Base-by-base conservation (phyloP, 768 basidiomycete species). In the Mycena olivaceomarginata region DNA sequence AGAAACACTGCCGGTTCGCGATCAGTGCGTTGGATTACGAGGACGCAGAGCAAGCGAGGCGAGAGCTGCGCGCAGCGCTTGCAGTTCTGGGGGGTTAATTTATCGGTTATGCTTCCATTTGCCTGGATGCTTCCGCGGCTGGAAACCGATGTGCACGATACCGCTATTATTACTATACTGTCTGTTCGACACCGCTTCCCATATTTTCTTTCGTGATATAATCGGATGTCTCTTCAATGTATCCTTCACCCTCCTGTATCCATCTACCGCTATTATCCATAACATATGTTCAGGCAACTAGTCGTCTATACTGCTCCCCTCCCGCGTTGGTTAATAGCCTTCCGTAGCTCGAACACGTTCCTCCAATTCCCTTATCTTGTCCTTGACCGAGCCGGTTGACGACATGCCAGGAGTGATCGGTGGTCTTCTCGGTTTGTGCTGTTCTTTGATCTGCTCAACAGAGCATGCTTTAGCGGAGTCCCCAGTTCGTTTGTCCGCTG, bases 21-120 rank as follows among this genome's bases (percentile, higher is more conserved):
- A 96, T 99, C 73, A 97, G 96, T 41, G 93, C 98, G n/a, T 88
- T 99, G 70, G 97, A 99, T 82, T 99, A 98, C 83, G 98, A 99
- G 83, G 98, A 99, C 84, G 89, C 90, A 12, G 94, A 95, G 78
- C 95, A 96, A 80, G 98, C 98, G 20, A 90, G 91, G 82, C 94
- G 91, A 83, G 97, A 99, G 85, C 85, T 99, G 79, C 89, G 91
- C 79, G 88, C 91, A 46, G 98, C 98, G 16, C 85, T 99, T 77
- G 89, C 88, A 43, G 84, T 92, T 45, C 87, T 97, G 25, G 94
- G 92, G 31, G 93, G 88, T 5, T 91, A 82, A 85, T 77, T 45
- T 15, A 59, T 59, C 56, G 20, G 66, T 70, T 8, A 51, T 66
- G 62, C 60, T 78, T 67, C 43, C 59, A 51, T 63, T 43, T 31